A percentile compares a stretch with the other conserved stretches of the same genome.
Conservation (phyloP, 768 basidiomycete species). For the Rhizopogon salebrosus region DNA sequence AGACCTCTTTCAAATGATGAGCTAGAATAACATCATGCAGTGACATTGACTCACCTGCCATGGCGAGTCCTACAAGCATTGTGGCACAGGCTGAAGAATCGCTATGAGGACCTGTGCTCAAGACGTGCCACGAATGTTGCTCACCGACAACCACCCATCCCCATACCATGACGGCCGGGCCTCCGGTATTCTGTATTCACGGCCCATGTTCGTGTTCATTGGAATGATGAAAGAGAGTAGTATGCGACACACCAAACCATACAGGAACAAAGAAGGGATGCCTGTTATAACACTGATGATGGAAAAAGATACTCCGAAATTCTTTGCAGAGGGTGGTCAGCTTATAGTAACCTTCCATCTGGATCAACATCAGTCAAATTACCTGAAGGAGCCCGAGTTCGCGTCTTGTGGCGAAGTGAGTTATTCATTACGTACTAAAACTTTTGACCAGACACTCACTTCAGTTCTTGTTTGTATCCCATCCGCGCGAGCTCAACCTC, state of each 20-base stretch:
- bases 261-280: conserved; percentile 62
- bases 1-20: conserved; percentile 26
- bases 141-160: conserved; percentile 62
- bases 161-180: conserved; percentile 76
- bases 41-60: conserved; percentile 49
- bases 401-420: no score
- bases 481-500: conserved; percentile 62
- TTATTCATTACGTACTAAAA: neutral
- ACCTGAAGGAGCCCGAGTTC: conserved; percentile 62
- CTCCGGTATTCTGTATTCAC: conserved; percentile 55
- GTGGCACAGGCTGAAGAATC: conserved; percentile 52
- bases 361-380: no score
- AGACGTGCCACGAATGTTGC: conserved; percentile 15
- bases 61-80: conserved; percentile 65
- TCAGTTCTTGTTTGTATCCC: conserved; percentile 70
- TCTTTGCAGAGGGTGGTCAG: conserved; percentile 30
- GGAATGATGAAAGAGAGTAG: neutral
- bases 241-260: conserved; percentile 53
- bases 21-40: neutral
- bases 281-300: conserved; percentile 76
- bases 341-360: no score
- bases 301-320: conserved; percentile 71
- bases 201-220: neutral
- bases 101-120: neutral
- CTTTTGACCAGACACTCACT: conserved; percentile 28